phyloP scores from a whole-genome alignment of 139 green algal species.

The Tetraselmis chui region DNA sequence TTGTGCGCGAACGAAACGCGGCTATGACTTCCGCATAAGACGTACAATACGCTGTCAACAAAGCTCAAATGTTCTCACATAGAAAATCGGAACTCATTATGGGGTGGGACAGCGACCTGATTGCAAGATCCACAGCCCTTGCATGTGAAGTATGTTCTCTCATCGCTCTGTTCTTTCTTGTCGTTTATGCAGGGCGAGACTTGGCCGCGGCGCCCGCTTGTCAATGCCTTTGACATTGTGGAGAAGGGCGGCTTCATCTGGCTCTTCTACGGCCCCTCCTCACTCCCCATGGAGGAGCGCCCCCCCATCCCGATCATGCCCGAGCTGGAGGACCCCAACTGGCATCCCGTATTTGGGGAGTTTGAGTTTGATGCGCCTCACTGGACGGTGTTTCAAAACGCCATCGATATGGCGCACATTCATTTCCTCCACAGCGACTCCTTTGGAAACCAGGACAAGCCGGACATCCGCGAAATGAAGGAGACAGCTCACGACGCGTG shows the following conservation, averaged over 20 bases:
- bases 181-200: slow-evolving; percentile 21
- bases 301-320: slow-evolving; percentile 62
- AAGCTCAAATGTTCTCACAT: too few relatives aligned
- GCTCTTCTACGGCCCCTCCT: slow-evolving; percentile 62
- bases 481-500: slow-evolving; percentile 17
- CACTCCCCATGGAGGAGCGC: slow-evolving; percentile 57
- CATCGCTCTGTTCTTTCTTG: too few relatives aligned
- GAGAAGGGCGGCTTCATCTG: slow-evolving; percentile 74
- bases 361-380: slow-evolving; percentile 43
- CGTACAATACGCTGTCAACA: too few relatives aligned
- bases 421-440: slow-evolving; percentile 77
- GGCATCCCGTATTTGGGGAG: slow-evolving; percentile 62
- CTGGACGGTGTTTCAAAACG: slow-evolving; percentile 81
- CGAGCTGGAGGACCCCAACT: slow-evolving; percentile 67
- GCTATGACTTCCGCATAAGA: too few relatives aligned
- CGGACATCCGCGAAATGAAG: slow-evolving; percentile 62
- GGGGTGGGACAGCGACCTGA: too few relatives aligned
- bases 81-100: too few relatives aligned
- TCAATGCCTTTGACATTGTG: slow-evolving; percentile 53
- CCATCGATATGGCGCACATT: slow-evolving; percentile 86
- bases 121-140: too few relatives aligned
- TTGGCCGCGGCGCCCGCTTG: slow-evolving; percentile 49
- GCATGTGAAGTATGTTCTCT: too few relatives aligned
- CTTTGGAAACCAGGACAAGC: slow-evolving; percentile 60
- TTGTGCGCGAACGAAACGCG: too few relatives aligned